Evolutionary conservation across 2,329 filamentous ascomycete species (phyloP).

Genomic region (Clonostachys rosea): DNA sequence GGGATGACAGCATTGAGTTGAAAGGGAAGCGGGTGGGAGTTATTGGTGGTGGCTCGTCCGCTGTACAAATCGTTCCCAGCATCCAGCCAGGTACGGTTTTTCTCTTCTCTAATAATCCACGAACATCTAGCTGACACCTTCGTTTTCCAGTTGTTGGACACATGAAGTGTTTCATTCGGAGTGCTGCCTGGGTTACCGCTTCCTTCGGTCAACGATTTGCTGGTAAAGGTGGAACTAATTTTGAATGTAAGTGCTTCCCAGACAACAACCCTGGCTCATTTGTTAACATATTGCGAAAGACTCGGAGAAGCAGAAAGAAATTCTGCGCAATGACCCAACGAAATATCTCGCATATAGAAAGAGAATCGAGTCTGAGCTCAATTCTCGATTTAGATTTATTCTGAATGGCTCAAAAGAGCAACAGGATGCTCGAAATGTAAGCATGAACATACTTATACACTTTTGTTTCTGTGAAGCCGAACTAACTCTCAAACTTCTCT

Average conservation of each 20-base stretch:
- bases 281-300: slow-evolving; percentile 1
- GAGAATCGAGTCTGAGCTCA: neutral
- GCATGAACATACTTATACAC: slow-evolving; percentile 33
- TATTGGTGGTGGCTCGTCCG: slow-evolving; percentile 51
- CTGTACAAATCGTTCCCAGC: slow-evolving; percentile 44
- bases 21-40: slow-evolving; percentile 46
- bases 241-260: neutral
- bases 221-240: slow-evolving; percentile 28
- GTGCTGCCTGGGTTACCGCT: slow-evolving; percentile 35
- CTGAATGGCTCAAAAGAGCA: neutral
- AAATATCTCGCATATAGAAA: neutral
- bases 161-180: slow-evolving; percentile 34
- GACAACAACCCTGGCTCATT: neutral
- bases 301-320: slow-evolving; percentile 37
- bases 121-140: slow-evolving; percentile 9
- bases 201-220: slow-evolving; percentile 16
- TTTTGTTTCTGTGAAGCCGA: too few relatives aligned
- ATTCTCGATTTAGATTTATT: neutral
- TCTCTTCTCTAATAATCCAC: neutral
- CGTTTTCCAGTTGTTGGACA: slow-evolving; percentile 11
- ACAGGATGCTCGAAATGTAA: slow-evolving; percentile 9
- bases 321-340: slow-evolving; percentile 41
- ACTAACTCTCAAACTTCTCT: slow-evolving; percentile 30
- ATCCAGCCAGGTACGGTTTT: slow-evolving; percentile 3
- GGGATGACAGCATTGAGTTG: slow-evolving; percentile 43